Evolutionary conservation across 345 rosid genomes (phyloP).

Genomic region (Syzygium aromaticum): DNA sequence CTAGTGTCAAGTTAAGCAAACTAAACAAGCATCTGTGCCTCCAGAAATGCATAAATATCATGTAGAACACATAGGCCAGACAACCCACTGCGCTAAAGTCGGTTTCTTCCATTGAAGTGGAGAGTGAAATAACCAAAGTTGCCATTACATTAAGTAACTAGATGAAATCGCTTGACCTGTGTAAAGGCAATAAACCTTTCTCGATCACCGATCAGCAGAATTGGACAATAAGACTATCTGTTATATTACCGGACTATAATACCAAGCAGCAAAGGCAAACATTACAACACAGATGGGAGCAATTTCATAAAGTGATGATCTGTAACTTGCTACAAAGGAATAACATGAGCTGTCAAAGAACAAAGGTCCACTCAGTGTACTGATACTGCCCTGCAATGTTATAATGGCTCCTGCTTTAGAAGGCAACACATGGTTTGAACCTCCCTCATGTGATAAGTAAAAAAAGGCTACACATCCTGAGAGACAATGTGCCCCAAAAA

Average conservation of each 20-base stretch:
- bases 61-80: background rate
- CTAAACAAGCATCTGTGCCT: background rate
- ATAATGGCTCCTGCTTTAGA: background rate
- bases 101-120: background rate
- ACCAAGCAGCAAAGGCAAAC: background rate
- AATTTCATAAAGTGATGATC: background rate
- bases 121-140: background rate
- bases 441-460: background rate
- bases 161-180: background rate
- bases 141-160: background rate
- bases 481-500: background rate
- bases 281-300: background rate
- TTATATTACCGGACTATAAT: background rate
- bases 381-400: background rate
- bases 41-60: background rate
- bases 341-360: background rate
- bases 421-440: background rate
- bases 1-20: background rate
- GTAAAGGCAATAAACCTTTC: background rate
- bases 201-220: background rate
- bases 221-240: background rate
- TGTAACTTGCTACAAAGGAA: background rate
- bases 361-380: background rate
- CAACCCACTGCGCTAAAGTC: background rate
- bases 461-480: background rate